Evolutionary conservation across 129 eudicot species (phyloP), one percentile per base, ranked within the genome.

Genomic region (Centaurea solstitialis): DNA sequence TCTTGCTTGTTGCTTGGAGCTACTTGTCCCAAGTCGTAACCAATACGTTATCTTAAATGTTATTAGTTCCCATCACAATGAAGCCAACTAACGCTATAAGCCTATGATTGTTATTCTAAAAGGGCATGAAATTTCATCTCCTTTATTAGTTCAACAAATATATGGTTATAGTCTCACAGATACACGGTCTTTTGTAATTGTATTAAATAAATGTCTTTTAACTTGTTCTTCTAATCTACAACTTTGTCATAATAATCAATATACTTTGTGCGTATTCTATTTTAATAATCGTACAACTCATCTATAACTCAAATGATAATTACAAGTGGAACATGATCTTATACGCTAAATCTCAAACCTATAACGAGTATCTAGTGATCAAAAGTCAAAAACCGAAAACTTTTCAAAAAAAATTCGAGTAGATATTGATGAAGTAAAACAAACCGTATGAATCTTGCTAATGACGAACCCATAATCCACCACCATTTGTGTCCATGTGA

Each of bases 401-500:
- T 9, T 6, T 1, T 17, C 22, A 57, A 17, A 33, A 33, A 33
- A 33, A 33, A 33, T 57, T 2, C 22, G 6, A 1, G 5, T 2
- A 7, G 3, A 50, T 50, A 17, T 6, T 4, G 4, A 4, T 53
- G 15, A 0, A 15, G 62, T 53, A 53, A 15, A 53, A 53, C 5
- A 15, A 13, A 4, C 5, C 4, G 37, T 13, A 5, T n/a, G n/a
- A 53, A 53, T 47, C 21, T 53, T 53, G 21, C n/a, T 15, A 53
- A 53, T 5, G 18, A 53, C 17, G 6, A 53, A 53, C 8, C 7
- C 15, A 17, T 53, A 17, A 53, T 53, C 65, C 65, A 57, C 65
- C 65, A 57, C 22, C 75, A 78, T 12, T 15, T 38, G 65, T 76
- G 64, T 30, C 76, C 81, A 81, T 75, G 85, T 81, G 85, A 81